phyloP scores from a whole-genome alignment of 345 rosid genomes.

The Aegle marmelos region DNA sequence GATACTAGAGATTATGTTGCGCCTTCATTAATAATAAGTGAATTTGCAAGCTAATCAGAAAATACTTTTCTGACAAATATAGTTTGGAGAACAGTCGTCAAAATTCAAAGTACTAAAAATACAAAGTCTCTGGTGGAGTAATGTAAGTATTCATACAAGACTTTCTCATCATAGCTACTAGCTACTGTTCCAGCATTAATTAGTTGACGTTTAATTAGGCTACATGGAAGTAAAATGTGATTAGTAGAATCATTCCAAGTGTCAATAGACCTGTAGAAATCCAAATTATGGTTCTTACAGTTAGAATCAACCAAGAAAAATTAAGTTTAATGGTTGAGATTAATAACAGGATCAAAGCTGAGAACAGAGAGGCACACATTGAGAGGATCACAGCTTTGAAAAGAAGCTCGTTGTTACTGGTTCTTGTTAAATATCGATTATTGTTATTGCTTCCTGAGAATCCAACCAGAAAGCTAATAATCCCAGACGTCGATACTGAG shows the following conservation, averaged over 20 bases:
- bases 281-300: background rate
- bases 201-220: background rate
- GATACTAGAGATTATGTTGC: no score
- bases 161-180: no score
- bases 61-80: no score
- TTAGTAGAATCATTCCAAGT: background rate
- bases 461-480: slow-evolving; percentile 4
- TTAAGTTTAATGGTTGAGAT: background rate
- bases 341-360: slow-evolving; percentile 5
- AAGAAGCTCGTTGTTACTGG: background rate
- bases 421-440: background rate
- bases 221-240: background rate
- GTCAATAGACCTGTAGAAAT: slow-evolving; percentile 1
- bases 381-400: slow-evolving; percentile 3
- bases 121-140: no score
- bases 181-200: background rate
- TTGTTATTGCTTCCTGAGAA: background rate
- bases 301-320: background rate
- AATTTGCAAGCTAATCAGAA: no score
- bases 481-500: slow-evolving; percentile 6
- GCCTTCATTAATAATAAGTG: no score
- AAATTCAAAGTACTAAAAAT: no score
- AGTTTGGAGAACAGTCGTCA: no score
- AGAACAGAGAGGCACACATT: background rate
- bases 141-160: no score